Evolutionary conservation across 805 yeast genomes (phyloP).

Genomic region (Priceomyces medius): DNA sequence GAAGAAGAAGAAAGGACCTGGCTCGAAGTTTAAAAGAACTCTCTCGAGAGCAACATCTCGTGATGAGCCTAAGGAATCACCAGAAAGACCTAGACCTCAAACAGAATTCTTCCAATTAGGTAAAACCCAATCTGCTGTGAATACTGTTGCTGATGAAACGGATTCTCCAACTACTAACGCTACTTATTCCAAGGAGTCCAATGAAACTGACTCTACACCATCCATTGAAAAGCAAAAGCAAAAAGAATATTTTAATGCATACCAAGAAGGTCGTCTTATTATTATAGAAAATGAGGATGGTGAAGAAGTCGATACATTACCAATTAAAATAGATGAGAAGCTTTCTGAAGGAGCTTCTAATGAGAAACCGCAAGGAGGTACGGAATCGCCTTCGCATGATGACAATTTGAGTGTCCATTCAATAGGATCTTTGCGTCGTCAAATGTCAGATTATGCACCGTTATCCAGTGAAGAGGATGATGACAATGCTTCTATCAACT

Average conservation of each 20-base stretch:
- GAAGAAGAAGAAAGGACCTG: slow-evolving; percentile 28
- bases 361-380: not conserved
- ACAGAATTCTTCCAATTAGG: slow-evolving; percentile 43
- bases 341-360: not conserved
- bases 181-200: slow-evolving; percentile 4
- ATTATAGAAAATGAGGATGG: slow-evolving; percentile 84
- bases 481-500: slow-evolving; percentile 7
- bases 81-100: slow-evolving; percentile 36
- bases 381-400: not conserved
- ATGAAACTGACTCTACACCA: slow-evolving; percentile 8
- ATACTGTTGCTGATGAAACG: slow-evolving; percentile 8
- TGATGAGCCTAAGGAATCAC: slow-evolving; percentile 16
- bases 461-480: slow-evolving; percentile 14
- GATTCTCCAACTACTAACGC: slow-evolving; percentile 7
- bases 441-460: slow-evolving; percentile 34
- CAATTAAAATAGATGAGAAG: slow-evolving; percentile 13
- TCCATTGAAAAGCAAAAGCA: slow-evolving; percentile 3
- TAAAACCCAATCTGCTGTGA: slow-evolving; percentile 16
- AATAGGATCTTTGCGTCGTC: slow-evolving; percentile 37
- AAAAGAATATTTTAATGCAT: slow-evolving; percentile 27
- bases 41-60: slow-evolving; percentile 22
- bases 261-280: slow-evolving; percentile 65
- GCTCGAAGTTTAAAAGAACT: slow-evolving; percentile 33
- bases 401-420: slow-evolving; percentile 38
- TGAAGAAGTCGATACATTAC: slow-evolving; percentile 65